These are phyloP conservation scores for Tylopilus plumbeoviolaceoides DNA, from an alignment of 768 basidiomycete genomes.

Conservation along the genomic window DNA sequence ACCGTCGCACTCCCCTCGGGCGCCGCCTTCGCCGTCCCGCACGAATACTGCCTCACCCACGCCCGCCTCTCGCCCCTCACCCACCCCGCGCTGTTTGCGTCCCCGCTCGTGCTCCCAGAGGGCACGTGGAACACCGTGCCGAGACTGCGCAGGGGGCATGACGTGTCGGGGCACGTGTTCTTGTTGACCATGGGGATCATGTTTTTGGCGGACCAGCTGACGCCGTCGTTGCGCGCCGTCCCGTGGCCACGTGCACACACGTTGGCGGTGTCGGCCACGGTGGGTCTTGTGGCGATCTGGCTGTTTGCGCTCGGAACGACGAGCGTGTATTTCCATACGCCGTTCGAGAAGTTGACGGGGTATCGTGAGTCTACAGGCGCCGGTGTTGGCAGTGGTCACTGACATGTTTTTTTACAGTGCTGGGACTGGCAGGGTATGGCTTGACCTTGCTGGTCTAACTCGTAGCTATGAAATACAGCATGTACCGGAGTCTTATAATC, in stretches of 20 bases:
- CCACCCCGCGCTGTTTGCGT: constrained; percentile 61
- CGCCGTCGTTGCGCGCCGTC: constrained; percentile 43
- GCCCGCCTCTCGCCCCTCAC: constrained; percentile 51
- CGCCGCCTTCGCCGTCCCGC: constrained; percentile 48
- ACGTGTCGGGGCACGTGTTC: constrained; percentile 92
- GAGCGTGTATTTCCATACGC: constrained; percentile 87
- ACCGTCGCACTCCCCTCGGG: constrained; percentile 60
- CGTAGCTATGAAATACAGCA: no score
- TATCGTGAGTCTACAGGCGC: constrained; percentile 52
- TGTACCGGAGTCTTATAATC: not conserved
- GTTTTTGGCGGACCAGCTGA: constrained; percentile 75
- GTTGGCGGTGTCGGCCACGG: constrained; percentile 43
- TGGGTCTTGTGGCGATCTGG: constrained; percentile 57
- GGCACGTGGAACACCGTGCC: constrained; percentile 49
- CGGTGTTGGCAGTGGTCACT: not conserved
- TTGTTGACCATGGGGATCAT: constrained; percentile 75
- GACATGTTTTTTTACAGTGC: constrained; percentile 23
- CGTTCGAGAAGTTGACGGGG: constrained; percentile 83
- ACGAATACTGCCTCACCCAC: constrained; percentile 51
- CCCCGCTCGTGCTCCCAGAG: constrained; percentile 34
- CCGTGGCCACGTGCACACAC: constrained; percentile 44
- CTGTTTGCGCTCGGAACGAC: constrained; percentile 76
- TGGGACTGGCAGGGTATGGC: constrained; percentile 35
- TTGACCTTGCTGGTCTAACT: constrained; percentile 26
- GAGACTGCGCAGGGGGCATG: constrained; percentile 76